Percentiles rank a stretch among this genome's conserved stretches.
phyloP scores from a whole-genome alignment of 2,329 filamentous ascomycete species.

The Colletotrichum lini region DNA sequence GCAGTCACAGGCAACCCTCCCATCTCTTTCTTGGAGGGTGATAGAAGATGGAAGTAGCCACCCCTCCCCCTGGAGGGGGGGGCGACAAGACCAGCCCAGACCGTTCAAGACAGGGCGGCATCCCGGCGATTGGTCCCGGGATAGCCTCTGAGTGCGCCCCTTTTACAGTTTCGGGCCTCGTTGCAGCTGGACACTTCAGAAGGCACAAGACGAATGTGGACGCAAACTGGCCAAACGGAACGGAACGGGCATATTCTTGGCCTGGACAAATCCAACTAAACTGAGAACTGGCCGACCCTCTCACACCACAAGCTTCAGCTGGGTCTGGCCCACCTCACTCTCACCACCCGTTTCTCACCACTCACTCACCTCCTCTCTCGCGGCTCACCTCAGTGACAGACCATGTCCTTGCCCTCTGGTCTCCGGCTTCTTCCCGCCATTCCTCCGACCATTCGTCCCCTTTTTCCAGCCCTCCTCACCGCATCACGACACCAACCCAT shows the following conservation, averaged over 20 bases:
- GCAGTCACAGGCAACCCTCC: slow-evolving; percentile 9
- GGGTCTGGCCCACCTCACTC: slow-evolving; percentile 17
- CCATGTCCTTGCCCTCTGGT: slow-evolving; percentile 15
- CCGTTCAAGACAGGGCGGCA: slow-evolving; percentile 29
- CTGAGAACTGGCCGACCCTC: slow-evolving; percentile 2
- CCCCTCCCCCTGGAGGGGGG: slow-evolving; percentile 12
- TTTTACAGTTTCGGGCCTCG: slow-evolving; percentile 33
- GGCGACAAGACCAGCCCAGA: slow-evolving; percentile 32
- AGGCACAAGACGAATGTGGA: neutral
- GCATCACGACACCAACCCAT: slow-evolving; percentile 22
- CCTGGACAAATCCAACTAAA: neutral
- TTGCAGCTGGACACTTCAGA: slow-evolving; percentile 36
- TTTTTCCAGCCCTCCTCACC: slow-evolving; percentile 40
- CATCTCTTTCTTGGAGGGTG: neutral
- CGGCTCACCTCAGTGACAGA: slow-evolving; percentile 2
- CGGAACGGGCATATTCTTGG: neutral
- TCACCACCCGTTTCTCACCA: neutral
- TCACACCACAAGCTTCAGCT: slow-evolving; percentile 16
- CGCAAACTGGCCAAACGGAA: slow-evolving; percentile 22
- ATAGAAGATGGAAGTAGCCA: neutral
- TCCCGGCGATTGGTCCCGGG: slow-evolving; percentile 31
- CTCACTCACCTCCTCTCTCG: neutral
- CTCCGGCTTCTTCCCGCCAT: slow-evolving; percentile 41
- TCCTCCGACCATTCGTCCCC: slow-evolving; percentile 29
- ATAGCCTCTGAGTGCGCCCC: slow-evolving; percentile 17